A percentile compares a stretch with the other conserved stretches of the same genome.
Conservation (phyloP, 2,329 filamentous ascomycete species). For the Diplodia intermedia region DNA sequence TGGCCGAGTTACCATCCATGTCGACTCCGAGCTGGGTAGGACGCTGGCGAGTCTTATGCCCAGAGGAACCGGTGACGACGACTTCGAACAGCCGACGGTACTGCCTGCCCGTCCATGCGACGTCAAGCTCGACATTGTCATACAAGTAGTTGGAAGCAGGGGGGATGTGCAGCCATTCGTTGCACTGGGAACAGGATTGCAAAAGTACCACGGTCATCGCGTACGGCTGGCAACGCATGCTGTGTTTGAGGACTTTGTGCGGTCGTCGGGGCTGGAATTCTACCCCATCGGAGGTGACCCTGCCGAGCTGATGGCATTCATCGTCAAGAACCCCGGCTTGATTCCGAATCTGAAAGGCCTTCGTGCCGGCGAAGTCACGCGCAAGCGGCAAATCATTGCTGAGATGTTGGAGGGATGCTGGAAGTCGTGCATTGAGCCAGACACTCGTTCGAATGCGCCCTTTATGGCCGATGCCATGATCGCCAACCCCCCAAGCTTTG, state of each 20-base stretch:
- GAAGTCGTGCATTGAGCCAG: conserved; percentile 37
- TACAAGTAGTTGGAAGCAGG: conserved; percentile 61
- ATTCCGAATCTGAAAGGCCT: conserved; percentile 42
- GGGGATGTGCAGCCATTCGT: conserved; percentile 68
- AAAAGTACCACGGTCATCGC: conserved; percentile 58
- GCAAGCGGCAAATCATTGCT: conserved; percentile 39
- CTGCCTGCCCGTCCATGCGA: background rate
- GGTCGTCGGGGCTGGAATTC: conserved; percentile 62
- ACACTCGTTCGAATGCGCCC: conserved; percentile 20
- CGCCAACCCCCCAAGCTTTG: conserved; percentile 37
- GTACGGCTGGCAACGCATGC: conserved; percentile 65
- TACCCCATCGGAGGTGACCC: conserved; percentile 65
- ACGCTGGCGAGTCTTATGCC: conserved; percentile 15
- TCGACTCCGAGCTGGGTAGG: conserved; percentile 36
- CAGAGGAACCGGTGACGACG: background rate
- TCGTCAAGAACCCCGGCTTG: conserved; percentile 81
- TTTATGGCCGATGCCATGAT: conserved; percentile 37
- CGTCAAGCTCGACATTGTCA: conserved; percentile 59
- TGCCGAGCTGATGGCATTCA: conserved; percentile 64
- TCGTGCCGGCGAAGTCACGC: conserved; percentile 41
- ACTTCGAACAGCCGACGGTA: background rate
- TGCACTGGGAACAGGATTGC: conserved; percentile 60
- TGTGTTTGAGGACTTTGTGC: conserved; percentile 62
- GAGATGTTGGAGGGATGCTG: conserved; percentile 46
- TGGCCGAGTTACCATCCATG: conserved; percentile 40